Percentiles rank a stretch among this genome's conserved stretches.
phyloP scores from a whole-genome alignment of 1,284 basidiomycete genomes.

The Cryptococcus hybrid region DNA sequence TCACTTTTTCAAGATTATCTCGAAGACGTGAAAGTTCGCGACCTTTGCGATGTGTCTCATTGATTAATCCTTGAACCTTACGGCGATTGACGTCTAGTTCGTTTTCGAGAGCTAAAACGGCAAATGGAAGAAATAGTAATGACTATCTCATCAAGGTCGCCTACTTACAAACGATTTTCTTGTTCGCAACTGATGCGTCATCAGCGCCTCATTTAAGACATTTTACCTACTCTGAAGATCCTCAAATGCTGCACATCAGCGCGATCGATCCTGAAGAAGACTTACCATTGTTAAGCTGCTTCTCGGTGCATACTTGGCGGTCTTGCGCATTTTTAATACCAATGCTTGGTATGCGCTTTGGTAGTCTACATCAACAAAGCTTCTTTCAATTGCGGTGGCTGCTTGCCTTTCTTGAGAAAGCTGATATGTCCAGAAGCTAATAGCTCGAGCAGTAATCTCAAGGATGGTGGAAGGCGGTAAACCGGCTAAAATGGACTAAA shows the following conservation, averaged over 20 bases:
- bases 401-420: conserved; percentile 29
- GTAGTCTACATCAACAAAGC: background rate
- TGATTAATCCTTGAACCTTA: conserved; percentile 9
- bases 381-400: background rate
- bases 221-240: conserved; percentile 17
- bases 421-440: conserved; percentile 35
- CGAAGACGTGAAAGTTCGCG: conserved; percentile 14
- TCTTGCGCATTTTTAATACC: conserved; percentile 25
- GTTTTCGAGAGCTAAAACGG: conserved; percentile 9
- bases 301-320: conserved; percentile 12
- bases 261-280: background rate
- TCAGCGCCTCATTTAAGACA: background rate
- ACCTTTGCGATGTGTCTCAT: conserved; percentile 18
- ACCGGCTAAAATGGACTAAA: conserved; percentile 30
- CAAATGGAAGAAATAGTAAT: background rate
- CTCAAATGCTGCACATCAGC: conserved; percentile 11
- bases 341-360: conserved; percentile 25
- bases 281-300: conserved; percentile 21
- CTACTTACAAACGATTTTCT: conserved; percentile 17
- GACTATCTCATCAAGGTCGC: background rate
- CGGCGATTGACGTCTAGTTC: conserved; percentile 12
- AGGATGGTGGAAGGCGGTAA: conserved; percentile 22
- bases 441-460: conserved; percentile 27
- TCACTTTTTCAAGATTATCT: conserved; percentile 15
- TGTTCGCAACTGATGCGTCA: conserved; percentile 10